Percentiles rank a stretch among this genome's conserved stretches.
These are phyloP conservation scores for Alternaria arbusti DNA, from an alignment of 2,329 filamentous ascomycete genomes.

Conservation along the genomic window DNA sequence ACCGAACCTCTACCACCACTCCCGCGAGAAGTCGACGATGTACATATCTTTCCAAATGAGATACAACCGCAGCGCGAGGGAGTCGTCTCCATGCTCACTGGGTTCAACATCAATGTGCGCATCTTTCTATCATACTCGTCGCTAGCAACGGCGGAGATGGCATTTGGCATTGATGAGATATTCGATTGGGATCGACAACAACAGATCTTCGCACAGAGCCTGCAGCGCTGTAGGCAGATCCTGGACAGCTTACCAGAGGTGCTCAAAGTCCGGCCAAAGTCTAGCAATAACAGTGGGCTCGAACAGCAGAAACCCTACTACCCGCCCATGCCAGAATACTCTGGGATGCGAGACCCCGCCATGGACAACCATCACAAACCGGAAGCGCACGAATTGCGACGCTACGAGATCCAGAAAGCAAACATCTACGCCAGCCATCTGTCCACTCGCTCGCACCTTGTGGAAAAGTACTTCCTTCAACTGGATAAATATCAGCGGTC, in stretches of 20 bases:
- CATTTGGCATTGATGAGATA: slow-evolving; percentile 78
- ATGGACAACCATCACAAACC: slow-evolving; percentile 29
- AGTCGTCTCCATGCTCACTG: slow-evolving; percentile 72
- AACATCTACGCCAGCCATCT: slow-evolving; percentile 86
- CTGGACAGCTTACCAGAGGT: slow-evolving; percentile 72
- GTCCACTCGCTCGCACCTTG: slow-evolving; percentile 80
- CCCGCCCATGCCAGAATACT: slow-evolving; percentile 46
- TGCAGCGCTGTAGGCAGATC: slow-evolving; percentile 72
- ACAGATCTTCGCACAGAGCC: slow-evolving; percentile 71
- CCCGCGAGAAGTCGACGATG: slow-evolving; percentile 83
- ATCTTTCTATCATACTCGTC: slow-evolving; percentile 83
- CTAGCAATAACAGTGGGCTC: slow-evolving; percentile 38
- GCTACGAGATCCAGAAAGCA: slow-evolving; percentile 86
- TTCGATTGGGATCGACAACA: slow-evolving; percentile 81
- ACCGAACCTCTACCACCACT: slow-evolving; percentile 79
- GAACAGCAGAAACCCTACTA: slow-evolving; percentile 43
- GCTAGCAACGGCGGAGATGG: slow-evolving; percentile 79
- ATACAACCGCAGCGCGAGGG: slow-evolving; percentile 73
- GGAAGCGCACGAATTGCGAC: slow-evolving; percentile 48
- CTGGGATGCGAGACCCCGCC: slow-evolving; percentile 35
- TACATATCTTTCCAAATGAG: slow-evolving; percentile 74
- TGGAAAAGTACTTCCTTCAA: slow-evolving; percentile 83
- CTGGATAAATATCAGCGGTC: slow-evolving; percentile 65
- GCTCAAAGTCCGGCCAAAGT: slow-evolving; percentile 63
- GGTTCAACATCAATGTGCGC: slow-evolving; percentile 80